phyloP scores from a whole-genome alignment of 2,329 filamentous ascomycete species.

The Fusarium abutilonis region DNA sequence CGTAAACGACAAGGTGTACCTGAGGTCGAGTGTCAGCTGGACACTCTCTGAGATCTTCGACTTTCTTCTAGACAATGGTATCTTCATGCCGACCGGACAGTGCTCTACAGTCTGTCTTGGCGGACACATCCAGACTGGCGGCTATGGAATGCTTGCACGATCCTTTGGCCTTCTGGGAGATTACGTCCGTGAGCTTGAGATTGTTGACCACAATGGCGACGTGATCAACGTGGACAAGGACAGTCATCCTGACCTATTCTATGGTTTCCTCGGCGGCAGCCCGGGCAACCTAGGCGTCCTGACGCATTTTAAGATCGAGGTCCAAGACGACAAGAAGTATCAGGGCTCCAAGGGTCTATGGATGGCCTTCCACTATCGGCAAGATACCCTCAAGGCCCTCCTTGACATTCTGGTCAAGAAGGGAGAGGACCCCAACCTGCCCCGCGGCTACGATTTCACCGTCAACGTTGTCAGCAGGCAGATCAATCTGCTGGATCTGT shows the following conservation, averaged over 20 bases:
- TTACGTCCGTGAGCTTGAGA: constrained; percentile 59
- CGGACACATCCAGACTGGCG: constrained; percentile 59
- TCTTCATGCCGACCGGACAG: constrained; percentile 58
- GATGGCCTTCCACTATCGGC: background rate
- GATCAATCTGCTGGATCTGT: background rate
- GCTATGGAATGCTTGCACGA: constrained; percentile 58
- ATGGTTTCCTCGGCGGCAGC: constrained; percentile 66
- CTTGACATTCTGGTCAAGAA: background rate
- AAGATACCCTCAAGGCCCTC: constrained; percentile 1
- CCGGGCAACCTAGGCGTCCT: constrained; percentile 64
- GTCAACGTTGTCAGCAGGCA: background rate
- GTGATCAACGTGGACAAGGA: constrained; percentile 57
- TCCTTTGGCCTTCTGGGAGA: constrained; percentile 65
- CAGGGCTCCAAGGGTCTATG: background rate
- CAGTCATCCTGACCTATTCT: constrained; percentile 64
- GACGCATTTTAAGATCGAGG: constrained; percentile 3
- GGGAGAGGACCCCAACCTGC: background rate
- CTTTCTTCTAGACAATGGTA: constrained; percentile 52
- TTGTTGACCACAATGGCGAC: constrained; percentile 58
- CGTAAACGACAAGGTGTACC: constrained; percentile 47
- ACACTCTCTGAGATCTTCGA: constrained; percentile 54
- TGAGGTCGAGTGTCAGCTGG: constrained; percentile 54
- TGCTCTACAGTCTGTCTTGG: constrained; percentile 57
- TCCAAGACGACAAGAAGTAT: background rate
- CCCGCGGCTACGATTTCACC: background rate